phyloP scores from a whole-genome alignment of 108 stramenopile species.

The Cyclotella atomus region DNA sequence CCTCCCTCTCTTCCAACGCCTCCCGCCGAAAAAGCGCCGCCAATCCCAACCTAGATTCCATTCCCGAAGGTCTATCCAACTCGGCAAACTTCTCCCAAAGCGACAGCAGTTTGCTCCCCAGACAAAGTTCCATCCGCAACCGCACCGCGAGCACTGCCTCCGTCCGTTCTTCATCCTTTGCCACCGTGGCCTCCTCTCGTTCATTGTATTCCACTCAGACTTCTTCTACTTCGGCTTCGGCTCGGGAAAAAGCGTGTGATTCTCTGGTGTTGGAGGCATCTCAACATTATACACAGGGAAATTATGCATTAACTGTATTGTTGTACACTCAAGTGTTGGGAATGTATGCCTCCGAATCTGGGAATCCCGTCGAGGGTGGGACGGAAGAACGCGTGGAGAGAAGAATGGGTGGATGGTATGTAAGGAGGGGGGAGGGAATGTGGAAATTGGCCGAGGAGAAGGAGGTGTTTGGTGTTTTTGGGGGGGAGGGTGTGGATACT shows the following conservation, averaged over 20 bases:
- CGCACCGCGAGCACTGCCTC: too few species aligned
- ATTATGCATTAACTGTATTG: not conserved
- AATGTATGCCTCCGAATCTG: conserved; percentile 2
- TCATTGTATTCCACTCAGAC: not conserved
- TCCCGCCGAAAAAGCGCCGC: not conserved
- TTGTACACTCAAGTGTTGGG: conserved; percentile 19
- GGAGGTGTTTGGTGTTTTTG: conserved; percentile 46
- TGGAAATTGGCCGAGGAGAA: conserved; percentile 1
- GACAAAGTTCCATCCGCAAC: too few species aligned
- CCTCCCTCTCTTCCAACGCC: not conserved
- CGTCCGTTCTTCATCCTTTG: too few species aligned
- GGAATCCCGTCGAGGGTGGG: conserved; percentile 10
- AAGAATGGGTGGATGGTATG: not conserved
- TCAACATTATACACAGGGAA: not conserved
- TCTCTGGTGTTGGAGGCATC: not conserved
- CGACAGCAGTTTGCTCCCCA: not conserved
- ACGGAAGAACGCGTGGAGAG: conserved; percentile 16
- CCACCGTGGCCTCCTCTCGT: not conserved
- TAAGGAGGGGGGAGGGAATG: not conserved
- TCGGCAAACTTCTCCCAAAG: not conserved
- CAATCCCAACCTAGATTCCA: not conserved
- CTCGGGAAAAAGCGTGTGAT: not conserved
- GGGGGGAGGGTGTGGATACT: conserved; percentile 18
- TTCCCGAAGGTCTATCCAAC: not conserved
- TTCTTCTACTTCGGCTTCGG: not conserved